Percentiles rank a stretch among this genome's conserved stretches.
phyloP scores from a whole-genome alignment of 495 filamentous ascomycete genomes.

The Pseudoneurospora amorphoporcata region DNA sequence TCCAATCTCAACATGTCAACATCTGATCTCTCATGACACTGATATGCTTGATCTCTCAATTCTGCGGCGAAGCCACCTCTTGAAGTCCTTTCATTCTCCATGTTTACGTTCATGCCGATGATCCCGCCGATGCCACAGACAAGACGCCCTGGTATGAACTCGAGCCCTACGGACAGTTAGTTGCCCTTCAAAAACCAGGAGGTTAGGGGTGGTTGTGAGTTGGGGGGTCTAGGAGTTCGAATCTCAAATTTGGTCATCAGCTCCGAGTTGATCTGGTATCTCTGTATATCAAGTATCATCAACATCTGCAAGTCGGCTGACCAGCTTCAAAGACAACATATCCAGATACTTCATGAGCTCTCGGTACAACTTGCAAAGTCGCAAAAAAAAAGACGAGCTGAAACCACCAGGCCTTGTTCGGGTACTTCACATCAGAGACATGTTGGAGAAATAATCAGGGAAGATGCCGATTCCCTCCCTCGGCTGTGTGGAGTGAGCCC shows the following conservation, averaged over 20 bases:
- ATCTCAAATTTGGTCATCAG: background rate
- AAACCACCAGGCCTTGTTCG: background rate
- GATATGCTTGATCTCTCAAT: no score
- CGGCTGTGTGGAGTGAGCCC: background rate
- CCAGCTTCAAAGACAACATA: background rate
- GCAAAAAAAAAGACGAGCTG: background rate
- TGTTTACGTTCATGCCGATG: background rate
- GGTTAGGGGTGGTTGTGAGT: background rate
- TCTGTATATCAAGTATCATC: background rate
- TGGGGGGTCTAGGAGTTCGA: background rate
- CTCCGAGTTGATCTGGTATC: background rate
- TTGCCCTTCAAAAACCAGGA: no score
- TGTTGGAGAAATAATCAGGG: background rate
- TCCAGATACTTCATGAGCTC: background rate
- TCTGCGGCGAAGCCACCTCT: background rate
- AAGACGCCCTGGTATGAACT: no score
- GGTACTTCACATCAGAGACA: background rate
- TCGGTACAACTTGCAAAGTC: background rate
- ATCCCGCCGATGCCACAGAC: background rate
- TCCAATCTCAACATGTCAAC: background rate
- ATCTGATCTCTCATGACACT: background rate
- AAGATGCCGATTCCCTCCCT: background rate
- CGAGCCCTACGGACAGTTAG: no score
- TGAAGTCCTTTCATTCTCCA: background rate
- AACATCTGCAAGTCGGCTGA: background rate